These are phyloP conservation scores for Morella rubra DNA, from an alignment of 306 rosid species.

Conservation along the genomic window DNA sequence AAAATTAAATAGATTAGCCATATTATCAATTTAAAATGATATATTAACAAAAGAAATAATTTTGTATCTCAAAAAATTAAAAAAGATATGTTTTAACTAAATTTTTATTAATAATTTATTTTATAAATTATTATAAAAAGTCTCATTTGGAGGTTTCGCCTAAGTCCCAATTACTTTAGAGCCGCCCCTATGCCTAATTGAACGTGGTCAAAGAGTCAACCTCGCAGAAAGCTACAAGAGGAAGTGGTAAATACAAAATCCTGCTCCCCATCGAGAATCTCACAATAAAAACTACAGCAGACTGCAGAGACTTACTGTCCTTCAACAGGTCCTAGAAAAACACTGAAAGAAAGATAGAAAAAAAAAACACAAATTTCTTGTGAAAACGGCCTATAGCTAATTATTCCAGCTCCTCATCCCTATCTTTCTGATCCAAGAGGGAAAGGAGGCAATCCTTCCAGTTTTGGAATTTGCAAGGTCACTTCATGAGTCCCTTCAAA, in stretches of 20 bases:
- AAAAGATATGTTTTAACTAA: too few relatives aligned
- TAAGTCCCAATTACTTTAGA: too few relatives aligned
- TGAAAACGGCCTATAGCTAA: not conserved
- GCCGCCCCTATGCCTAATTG: conserved; percentile 35
- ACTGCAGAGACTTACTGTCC: conserved; percentile 21
- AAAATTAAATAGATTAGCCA: too few relatives aligned
- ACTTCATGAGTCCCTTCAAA: conserved; percentile 30
- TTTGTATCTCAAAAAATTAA: too few relatives aligned
- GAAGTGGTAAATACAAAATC: conserved; percentile 8
- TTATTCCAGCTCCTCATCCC: not conserved
- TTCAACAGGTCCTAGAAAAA: conserved; percentile 3
- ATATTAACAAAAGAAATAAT: too few relatives aligned
- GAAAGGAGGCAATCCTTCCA: not conserved
- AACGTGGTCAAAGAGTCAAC: conserved; percentile 46
- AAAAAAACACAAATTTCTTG: not conserved
- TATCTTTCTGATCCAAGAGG: too few relatives aligned
- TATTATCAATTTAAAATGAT: too few relatives aligned
- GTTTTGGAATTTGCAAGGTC: not conserved
- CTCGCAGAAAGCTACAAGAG: conserved; percentile 39
- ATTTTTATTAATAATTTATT: too few relatives aligned
- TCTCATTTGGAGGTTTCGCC: too few relatives aligned
- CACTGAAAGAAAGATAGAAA: not conserved
- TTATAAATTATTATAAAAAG: too few relatives aligned
- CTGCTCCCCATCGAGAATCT: conserved; percentile 19
- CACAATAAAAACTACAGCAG: conserved; percentile 1